A percentile compares a stretch with the other conserved stretches of the same genome.
Evolutionary conservation across 176 grass and related monocot genomes (phyloP).

Genomic region (Oryza meyeriana): DNA sequence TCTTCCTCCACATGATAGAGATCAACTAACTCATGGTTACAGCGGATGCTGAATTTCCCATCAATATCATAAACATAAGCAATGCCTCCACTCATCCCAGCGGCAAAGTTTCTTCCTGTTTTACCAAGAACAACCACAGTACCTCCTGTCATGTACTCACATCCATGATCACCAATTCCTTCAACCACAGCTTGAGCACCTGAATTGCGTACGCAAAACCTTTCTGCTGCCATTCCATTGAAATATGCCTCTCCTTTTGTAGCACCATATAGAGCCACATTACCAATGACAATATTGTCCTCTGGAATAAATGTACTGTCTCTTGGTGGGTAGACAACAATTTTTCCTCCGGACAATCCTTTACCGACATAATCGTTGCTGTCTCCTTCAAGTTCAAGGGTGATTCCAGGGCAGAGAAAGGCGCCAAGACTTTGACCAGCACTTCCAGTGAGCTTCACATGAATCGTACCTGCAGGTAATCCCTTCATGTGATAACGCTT

Average conservation of each 20-base stretch:
- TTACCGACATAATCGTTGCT: constrained; percentile 99
- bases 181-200: constrained; percentile 96
- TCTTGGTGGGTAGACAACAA: constrained; percentile 90
- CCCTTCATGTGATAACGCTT: constrained; percentile 90
- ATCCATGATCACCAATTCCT: constrained; percentile 99
- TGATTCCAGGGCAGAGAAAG: constrained; percentile 94
- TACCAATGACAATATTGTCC: constrained; percentile 97
- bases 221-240: constrained; percentile 98
- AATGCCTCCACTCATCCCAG: constrained; percentile 95
- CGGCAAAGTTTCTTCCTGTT: constrained; percentile 98
- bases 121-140: constrained; percentile 83
- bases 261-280: constrained; percentile 96
- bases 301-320: constrained; percentile 75
- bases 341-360: constrained; percentile 93
- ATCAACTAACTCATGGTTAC: constrained; percentile 92
- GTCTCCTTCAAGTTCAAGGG: constrained; percentile 95
- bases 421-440: constrained; percentile 92
- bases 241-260: constrained; percentile 95
- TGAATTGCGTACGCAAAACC: constrained; percentile 95
- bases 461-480: constrained; percentile 66
- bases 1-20: constrained; percentile 81
- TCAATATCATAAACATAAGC: constrained; percentile 93
- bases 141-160: constrained; percentile 99
- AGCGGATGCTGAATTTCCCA: constrained; percentile 65
- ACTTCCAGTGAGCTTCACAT: constrained; percentile 86